Evolutionary conservation across 495 filamentous ascomycete species (phyloP), one percentile per base, ranked within the genome.

Genomic region (Neurospora sublineolata): DNA sequence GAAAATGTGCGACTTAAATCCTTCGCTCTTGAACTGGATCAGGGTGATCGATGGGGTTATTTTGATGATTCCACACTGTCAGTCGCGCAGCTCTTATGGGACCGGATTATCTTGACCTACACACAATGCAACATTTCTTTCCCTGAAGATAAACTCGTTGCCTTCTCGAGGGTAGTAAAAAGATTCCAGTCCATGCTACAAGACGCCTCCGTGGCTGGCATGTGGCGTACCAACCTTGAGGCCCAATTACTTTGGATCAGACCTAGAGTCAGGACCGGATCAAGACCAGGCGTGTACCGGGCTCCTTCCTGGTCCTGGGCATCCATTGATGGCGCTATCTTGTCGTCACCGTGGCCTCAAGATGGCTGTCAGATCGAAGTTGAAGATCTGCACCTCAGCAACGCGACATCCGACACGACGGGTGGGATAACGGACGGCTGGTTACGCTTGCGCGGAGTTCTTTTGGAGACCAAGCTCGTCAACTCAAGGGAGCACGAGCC

Each of bases 281-380:
- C 14, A 18, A 60, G 52, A 0, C 27, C 2, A 9, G 52, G 7
- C 3, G 27, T 33, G 0, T 60, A 60, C 27, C 27, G 27, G 2
- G 23, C 52, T 60, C 52, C 52, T 60, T 1, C 52, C 52, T 60
- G 52, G 52, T 60, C 27, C 27, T 60, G 52, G 52, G 27, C 14
- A 18, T 60, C 23, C 1, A 6, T 60, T 60, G 27, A 60, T 33
- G 52, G 12, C 3, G 0, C 0, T 7, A 1, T 60, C 2, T 4
- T 0, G 1, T 12, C 27, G 23, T 16, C 52, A 18, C 0, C 0
- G 0, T 60, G 1, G 0, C 6, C 27, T 60, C 27, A 60, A 60
- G 52, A 33, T 60, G 52, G 52, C 27, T 60, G 52, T 33, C 14
- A 1, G 12, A 33, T 60, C 23, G 27, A 60, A 60, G 23, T 33